Evolutionary conservation across 345 rosid species (phyloP), one percentile per base, ranked within the genome.

Genomic region (Pseudoturritis turrita): DNA sequence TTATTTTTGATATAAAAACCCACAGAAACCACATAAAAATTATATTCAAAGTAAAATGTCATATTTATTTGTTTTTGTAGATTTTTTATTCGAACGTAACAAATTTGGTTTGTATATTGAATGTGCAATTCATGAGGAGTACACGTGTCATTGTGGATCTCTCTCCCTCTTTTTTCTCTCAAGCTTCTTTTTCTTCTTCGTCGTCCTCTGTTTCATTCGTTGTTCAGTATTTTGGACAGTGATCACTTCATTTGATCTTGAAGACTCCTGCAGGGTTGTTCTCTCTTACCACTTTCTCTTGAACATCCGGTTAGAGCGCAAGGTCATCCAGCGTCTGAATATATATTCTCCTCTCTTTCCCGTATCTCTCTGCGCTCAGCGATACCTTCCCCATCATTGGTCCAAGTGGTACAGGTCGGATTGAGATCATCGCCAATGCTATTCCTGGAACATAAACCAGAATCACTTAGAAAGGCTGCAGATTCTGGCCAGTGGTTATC

Each of bases 241-340:
- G 98, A 26, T 94, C 98, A 75, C 96, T 88, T 74, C 93, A 97
- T 80, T 89, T 94, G 70, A 94, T 94, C 89, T 94, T 94, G 89
- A 72, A 94, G 13, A 94, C 92, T 49, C 98, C 90, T 79, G 88
- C 97, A 0, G 96, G 91, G 36, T 93, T 88, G 66, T 82, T 91
- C 53, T 94, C 95, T 50, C 98, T 78, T 23, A 91, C 96, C 21
- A 89, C 67, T 68, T 91, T 94, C 75, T 94, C 98, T 81, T 91
- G 98, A 66, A 89, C 87, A 35, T 94, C 98, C 0, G 93, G 91
- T 23, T 97, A 94, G 22, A 94, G 91, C 2, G 97, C 97, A 0
- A 25, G 95, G 74, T 94, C 98, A 7, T 94, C 98, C 62, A 94
- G 72, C 1, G 98, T 88, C 73, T 94, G 97, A 17, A 94, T 66